Base-by-base conservation (phyloP, 768 basidiomycete species). In the Pleurotus tuoliensis region DNA sequence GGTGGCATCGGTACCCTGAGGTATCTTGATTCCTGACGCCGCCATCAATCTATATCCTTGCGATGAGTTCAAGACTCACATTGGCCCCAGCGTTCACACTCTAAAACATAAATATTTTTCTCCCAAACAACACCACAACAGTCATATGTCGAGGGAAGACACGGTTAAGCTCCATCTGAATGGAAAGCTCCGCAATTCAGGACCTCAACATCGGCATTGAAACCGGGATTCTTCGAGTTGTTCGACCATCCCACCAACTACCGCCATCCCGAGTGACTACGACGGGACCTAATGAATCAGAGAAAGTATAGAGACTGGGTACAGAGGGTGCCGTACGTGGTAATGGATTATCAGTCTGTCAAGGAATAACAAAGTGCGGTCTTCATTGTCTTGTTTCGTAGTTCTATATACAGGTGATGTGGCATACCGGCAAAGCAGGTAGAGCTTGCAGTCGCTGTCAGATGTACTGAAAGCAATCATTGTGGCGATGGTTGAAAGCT, bases 401-500 rank as follows among this genome's bases (percentile, higher is more conserved):
- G 16, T 25, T 53, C 51, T 53, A 53, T 38, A 53, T 53, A 53
- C 51, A 43, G 18, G 15, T 20, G 3, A 50, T 4, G 51, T 20
- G 22, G 51, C 51, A 53, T 16, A 53, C 41, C n/a, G 20, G 24
- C 20, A 40, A 15, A 39, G 39, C 27, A 20, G 22, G 41, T 5
- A 53, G 25, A 24, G 18, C 20, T 24, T 39, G 41, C 2, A 16
- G 16, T 44, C 41, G 41, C 41, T 53, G 18, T 39, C n/a, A 4
- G 16, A 12, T 53, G 51, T 22, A 40, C 39, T 20, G 39, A 20
- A 20, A 22, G 39, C 16, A n/a, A 47, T 64, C 70, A 74, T 63
- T 74, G 78, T 24, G 78, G 80, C n/a, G 81, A 79, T 18, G 81
- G 80, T 65, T 81, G 80, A 77, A 82, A 81, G 18, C 79, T 74